phyloP scores from a whole-genome alignment of 1,284 basidiomycete genomes.

The Gymnopus androsaceus region DNA sequence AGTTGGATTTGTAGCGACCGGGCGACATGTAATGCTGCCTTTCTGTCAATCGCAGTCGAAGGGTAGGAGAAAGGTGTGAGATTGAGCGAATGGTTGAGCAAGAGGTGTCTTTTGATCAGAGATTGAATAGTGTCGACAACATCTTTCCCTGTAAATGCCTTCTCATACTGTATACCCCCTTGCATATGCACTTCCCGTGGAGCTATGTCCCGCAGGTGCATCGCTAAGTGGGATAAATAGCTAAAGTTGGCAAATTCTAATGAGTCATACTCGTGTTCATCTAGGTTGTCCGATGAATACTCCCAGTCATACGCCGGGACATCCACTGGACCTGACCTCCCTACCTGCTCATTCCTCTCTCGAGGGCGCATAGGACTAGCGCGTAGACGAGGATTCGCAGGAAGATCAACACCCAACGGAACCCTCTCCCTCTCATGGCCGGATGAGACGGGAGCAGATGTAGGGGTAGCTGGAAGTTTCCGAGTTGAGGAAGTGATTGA shows the following conservation, averaged over 20 bases:
- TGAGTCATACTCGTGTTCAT: slow-evolving; percentile 59
- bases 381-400: background rate
- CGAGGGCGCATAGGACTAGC: background rate
- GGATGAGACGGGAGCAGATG: background rate
- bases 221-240: slow-evolving; percentile 85
- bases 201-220: slow-evolving; percentile 85
- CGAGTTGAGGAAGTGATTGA: slow-evolving; percentile 1
- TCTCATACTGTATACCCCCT: slow-evolving; percentile 83
- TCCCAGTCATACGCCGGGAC: slow-evolving; percentile 32
- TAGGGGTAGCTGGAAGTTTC: slow-evolving; percentile 8
- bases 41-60: slow-evolving; percentile 50
- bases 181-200: slow-evolving; percentile 87
- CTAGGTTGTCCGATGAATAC: slow-evolving; percentile 54
- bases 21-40: slow-evolving; percentile 84
- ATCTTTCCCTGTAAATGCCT: slow-evolving; percentile 90
- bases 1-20: slow-evolving; percentile 89
- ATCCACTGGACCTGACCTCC: no score
- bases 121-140: slow-evolving; percentile 86
- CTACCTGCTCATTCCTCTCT: background rate
- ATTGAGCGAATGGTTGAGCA: slow-evolving; percentile 60
- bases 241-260: slow-evolving; percentile 87
- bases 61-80: slow-evolving; percentile 47
- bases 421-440: no score
- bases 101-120: slow-evolving; percentile 71
- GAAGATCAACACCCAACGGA: background rate